Base-by-base conservation (phyloP, 495 filamentous ascomycete genomes). In the Achaetomiella virescens region DNA sequence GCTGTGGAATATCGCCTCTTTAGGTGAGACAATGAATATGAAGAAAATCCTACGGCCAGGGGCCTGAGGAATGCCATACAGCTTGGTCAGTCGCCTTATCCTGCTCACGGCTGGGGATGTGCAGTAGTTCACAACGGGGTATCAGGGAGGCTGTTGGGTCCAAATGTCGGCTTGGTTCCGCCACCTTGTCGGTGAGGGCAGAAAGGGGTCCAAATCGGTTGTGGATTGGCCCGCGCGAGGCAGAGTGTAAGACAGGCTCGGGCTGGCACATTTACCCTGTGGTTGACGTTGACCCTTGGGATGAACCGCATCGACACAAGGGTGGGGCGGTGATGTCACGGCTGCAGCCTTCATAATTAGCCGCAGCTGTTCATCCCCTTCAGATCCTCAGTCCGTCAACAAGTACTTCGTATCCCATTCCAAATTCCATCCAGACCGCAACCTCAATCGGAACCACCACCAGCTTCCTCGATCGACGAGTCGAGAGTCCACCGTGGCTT, bases 251-350 rank as follows among this genome's bases (percentile, higher is more conserved):
- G 31, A 36, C 27, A 14, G 6, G 21, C 22, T n/a, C 4, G 9
- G 24, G 6, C n/a, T 9, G 2, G 15, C 25, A 17, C 3, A 11
- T 24, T 29, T 21, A 8, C 24, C 36, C 22, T 12, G 37, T 11
- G 25, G 49, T n/a, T 41, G 15, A 44, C 25, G 27, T 53, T 27
- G 50, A 44, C 25, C 15, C 27, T 25, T 37, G 33, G 31, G 47
- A 38, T 49, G 47, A 37, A 36, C 47, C 18, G 45, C 31, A 44
- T 18, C 20, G 41, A 45, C 21, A 18, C 18, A 15, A 24, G 18
- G 17, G 25, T 33, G 38, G 24, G 29, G 41, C 29, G 52, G 46
- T 54, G 52, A 54, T 54, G 52, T 54, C 52, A 54, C 52, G 9
- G 24, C 20, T 27, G 20, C 31, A 46, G 18, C 37, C n/a, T 31